Evolutionary conservation across 441 rosid genomes (phyloP).

Genomic region (Pelargonium citronellum): DNA sequence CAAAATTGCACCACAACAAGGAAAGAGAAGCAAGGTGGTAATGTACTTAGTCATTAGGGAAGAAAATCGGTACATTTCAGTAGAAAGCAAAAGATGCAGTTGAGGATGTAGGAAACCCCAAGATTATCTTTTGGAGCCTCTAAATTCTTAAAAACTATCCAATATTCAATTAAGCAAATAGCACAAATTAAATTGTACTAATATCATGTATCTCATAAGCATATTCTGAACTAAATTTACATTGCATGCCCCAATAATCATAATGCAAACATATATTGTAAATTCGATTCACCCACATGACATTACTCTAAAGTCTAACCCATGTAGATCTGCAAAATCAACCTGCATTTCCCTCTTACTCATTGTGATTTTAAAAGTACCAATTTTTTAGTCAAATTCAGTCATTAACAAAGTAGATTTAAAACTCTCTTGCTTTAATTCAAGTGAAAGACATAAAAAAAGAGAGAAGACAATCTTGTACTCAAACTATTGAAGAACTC

Average conservation of each 20-base stretch:
- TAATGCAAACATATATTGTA: not conserved
- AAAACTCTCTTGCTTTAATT: not conserved
- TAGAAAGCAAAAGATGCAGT: conserved; percentile 1
- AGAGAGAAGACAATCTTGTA: no score
- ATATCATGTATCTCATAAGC: not conserved
- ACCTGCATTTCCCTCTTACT: conserved; percentile 26
- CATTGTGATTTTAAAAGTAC: conserved; percentile 5
- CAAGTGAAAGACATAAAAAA: no score
- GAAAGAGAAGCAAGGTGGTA: conserved; percentile 7
- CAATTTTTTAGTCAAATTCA: not conserved
- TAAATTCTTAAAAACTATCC: no score
- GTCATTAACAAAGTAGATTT: not conserved
- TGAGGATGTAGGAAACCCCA: no score
- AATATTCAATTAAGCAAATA: no score
- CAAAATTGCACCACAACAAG: conserved; percentile 10
- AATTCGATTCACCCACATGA: not conserved
- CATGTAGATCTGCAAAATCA: conserved; percentile 5
- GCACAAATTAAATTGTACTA: no score
- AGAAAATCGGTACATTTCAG: not conserved
- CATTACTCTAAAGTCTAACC: conserved; percentile 3
- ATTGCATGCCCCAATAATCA: not conserved
- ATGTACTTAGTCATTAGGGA: not conserved
- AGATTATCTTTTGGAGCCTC: no score
- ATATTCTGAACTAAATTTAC: conserved; percentile 12
- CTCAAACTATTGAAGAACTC: not conserved